Conservation (phyloP, 139 green algal species). For the Pleodorina starrii region DNA sequence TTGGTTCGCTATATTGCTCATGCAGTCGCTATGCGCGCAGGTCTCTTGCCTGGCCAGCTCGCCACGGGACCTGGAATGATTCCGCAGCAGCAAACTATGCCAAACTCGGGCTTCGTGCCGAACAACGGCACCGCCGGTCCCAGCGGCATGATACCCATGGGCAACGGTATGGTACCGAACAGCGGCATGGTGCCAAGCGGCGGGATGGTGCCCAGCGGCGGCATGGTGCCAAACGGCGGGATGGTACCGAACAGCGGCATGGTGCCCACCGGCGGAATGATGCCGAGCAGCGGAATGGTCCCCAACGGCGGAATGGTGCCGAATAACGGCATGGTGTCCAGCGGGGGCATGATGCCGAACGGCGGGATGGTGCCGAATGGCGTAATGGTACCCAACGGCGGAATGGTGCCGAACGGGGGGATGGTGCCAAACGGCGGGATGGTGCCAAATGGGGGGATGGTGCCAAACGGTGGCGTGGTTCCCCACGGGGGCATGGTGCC, state of each 20-base stretch:
- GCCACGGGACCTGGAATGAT: constrained; percentile 22
- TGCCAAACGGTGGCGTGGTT: constrained; percentile 4
- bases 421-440: constrained; percentile 29
- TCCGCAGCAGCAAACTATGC: constrained; percentile 36
- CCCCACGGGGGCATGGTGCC: constrained; percentile 32
- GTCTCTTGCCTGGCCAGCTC: constrained; percentile 28
- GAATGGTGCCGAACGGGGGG: constrained; percentile 14
- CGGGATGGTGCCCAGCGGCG: constrained; percentile 8
- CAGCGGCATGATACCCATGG: constrained; percentile 36
- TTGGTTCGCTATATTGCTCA: too few relatives aligned
- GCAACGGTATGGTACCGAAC: constrained; percentile 21
- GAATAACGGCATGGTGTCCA: constrained; percentile 9
- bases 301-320: constrained; percentile 29
- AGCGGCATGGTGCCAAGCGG: constrained; percentile 24
- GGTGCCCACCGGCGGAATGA: constrained; percentile 9
- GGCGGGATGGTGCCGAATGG: constrained; percentile 18
- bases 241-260: constrained; percentile 29
- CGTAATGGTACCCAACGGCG: not conserved
- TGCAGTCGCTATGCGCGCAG: not conserved
- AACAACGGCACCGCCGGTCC: not conserved
- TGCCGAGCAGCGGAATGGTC: not conserved
- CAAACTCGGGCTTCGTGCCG: constrained; percentile 13
- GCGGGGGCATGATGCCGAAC: not conserved
- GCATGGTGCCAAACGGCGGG: not conserved
- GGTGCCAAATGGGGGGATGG: not conserved